Evolutionary conservation across 805 yeast species (phyloP).

Genomic region (Cyberlindnera meyerae): DNA sequence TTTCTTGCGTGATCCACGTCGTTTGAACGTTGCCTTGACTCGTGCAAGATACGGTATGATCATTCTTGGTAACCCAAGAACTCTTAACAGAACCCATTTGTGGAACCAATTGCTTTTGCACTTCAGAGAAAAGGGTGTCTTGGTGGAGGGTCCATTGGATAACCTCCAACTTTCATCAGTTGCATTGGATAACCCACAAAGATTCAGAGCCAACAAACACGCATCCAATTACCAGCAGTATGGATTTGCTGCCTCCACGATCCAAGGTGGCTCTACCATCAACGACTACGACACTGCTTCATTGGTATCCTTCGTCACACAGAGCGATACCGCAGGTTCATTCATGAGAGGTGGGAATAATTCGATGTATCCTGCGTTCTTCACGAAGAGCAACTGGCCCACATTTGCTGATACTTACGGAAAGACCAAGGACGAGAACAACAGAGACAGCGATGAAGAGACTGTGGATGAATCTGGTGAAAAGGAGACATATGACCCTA

Average conservation of each 20-base stretch:
- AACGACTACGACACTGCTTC: constrained; percentile 35
- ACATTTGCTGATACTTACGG: constrained; percentile 20
- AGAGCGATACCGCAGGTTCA: constrained; percentile 17
- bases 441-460: neutral
- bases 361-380: constrained; percentile 17
- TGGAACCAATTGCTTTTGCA: constrained; percentile 79
- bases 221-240: constrained; percentile 5
- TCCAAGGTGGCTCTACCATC: constrained; percentile 16
- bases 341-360: constrained; percentile 8
- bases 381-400: constrained; percentile 23
- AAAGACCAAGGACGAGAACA: constrained; percentile 3
- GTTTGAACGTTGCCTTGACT: constrained; percentile 85
- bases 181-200: constrained; percentile 36
- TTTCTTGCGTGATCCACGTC: constrained; percentile 77
- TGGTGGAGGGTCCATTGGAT: constrained; percentile 86
- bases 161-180: constrained; percentile 70
- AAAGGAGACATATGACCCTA: constrained; percentile 16
- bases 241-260: constrained; percentile 8
- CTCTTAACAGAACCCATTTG: constrained; percentile 61
- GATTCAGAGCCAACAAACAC: constrained; percentile 11
- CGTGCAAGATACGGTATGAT: constrained; percentile 81
- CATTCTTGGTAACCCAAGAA: constrained; percentile 78
- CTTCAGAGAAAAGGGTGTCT: constrained; percentile 77
- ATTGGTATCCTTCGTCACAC: constrained; percentile 33
- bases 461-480: constrained; percentile 1